phyloP scores from a whole-genome alignment of 2,329 filamentous ascomycete species.

The Aureobasidium zeae region DNA sequence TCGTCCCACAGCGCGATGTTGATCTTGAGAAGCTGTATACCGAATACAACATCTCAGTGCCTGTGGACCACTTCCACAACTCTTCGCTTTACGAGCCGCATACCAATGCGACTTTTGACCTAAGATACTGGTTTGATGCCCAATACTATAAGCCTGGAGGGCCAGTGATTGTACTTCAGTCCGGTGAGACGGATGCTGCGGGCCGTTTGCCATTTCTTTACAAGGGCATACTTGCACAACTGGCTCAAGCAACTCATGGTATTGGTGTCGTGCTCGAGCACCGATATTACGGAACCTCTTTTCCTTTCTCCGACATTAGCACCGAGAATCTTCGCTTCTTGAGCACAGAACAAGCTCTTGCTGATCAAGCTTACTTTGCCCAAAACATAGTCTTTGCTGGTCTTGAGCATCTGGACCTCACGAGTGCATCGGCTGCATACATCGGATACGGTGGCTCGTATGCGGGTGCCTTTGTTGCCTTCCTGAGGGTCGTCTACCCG shows the following conservation, averaged over 20 bases:
- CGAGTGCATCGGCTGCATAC: slow-evolving; percentile 56
- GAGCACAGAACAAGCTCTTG: slow-evolving; percentile 72
- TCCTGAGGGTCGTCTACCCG: slow-evolving; percentile 67
- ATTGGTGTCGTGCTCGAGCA: slow-evolving; percentile 77
- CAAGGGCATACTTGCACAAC: slow-evolving; percentile 65
- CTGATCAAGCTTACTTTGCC: slow-evolving; percentile 75
- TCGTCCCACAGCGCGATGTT: slow-evolving; percentile 18
- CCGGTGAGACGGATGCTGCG: slow-evolving; percentile 59
- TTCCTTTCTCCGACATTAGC: slow-evolving; percentile 56
- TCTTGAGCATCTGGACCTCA: slow-evolving; percentile 57
- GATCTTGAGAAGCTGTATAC: slow-evolving; percentile 37
- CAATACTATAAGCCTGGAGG: slow-evolving; percentile 66
- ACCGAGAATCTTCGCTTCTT: slow-evolving; percentile 69
- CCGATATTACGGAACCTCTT: slow-evolving; percentile 74
- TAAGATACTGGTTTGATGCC: slow-evolving; percentile 79
- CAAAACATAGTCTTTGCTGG: slow-evolving; percentile 61
- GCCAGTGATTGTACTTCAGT: slow-evolving; percentile 67
- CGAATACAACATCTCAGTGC: slow-evolving; percentile 45
- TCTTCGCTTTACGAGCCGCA: slow-evolving; percentile 70
- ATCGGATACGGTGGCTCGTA: slow-evolving; percentile 80
- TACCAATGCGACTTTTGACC: slow-evolving; percentile 54
- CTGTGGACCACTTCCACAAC: slow-evolving; percentile 77
- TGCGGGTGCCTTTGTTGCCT: slow-evolving; percentile 68
- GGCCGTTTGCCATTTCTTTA: slow-evolving; percentile 60
- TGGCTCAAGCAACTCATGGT: slow-evolving; percentile 62